Base-by-base conservation (phyloP, 768 basidiomycete genomes). In the Mycena amicta region DNA sequence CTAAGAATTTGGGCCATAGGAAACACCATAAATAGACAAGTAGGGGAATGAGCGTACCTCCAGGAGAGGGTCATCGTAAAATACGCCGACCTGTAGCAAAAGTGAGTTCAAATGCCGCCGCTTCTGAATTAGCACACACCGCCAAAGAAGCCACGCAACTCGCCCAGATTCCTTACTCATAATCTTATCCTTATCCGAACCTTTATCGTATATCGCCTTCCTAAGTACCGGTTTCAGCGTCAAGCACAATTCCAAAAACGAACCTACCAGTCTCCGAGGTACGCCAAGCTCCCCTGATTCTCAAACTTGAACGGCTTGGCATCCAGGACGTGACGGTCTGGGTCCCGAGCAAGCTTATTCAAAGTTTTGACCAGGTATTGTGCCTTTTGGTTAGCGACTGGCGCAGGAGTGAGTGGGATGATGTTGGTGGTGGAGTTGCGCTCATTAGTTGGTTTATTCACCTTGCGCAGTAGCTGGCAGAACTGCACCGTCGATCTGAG, bases 381-480 rank as follows among this genome's bases (percentile, higher is more conserved):
- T 5, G 83, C 91, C 70, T 92, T 86, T 67, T 93, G 91, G 64
- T 83, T 83, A 4, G 91, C 90, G 23, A 93, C 91, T 89, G 55
- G 15, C 53, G 22, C 30, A 46, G 49, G 11, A 30, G 20, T 50
- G 20, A 11, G 45, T 57, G 60, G 62, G 55, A 46, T 55, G 8
- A 37, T n/a, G n/a, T n/a, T n/a, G n/a, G n/a, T n/a, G n/a, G n/a
- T n/a, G n/a, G n/a, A n/a, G n/a, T n/a, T n/a, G n/a, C n/a, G n/a
- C n/a, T n/a, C n/a, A n/a, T n/a, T n/a, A n/a, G n/a, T n/a, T n/a
- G n/a, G n/a, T n/a, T n/a, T n/a, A n/a, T n/a, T n/a, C 4, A 76
- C 88, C 90, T 82, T 95, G 93, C 3, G 93, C 92, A 18, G 93
- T 95, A 1, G 93, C 91, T 12, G 93, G 92, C 11, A 94, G 75